Evolutionary conservation across 441 rosid genomes (phyloP).

Genomic region (Croton laevigatus): DNA sequence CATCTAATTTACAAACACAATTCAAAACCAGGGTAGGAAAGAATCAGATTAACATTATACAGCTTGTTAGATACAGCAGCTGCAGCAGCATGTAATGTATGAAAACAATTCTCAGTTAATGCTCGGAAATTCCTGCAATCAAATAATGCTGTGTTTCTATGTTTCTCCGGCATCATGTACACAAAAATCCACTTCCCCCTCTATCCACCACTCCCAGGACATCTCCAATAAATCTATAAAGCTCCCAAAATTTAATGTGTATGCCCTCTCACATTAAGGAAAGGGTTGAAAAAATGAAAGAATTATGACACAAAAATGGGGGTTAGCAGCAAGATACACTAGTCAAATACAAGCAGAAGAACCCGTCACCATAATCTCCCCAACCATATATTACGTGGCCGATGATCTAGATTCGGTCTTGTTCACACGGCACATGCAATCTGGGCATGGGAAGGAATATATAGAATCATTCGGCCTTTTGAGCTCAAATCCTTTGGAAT

Average conservation of each 20-base stretch:
- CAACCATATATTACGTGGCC: constrained; percentile 38
- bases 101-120: constrained; percentile 36
- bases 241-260: constrained; percentile 38
- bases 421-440: constrained; percentile 91
- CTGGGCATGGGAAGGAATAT: constrained; percentile 94
- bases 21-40: constrained; percentile 34
- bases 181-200: constrained; percentile 34
- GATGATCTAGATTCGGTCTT: constrained; percentile 56
- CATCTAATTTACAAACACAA: constrained; percentile 39
- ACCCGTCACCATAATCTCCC: constrained; percentile 20
- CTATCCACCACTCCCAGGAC: constrained; percentile 32
- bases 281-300: constrained; percentile 51
- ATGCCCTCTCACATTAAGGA: constrained; percentile 33
- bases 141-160: constrained; percentile 15
- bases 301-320: constrained; percentile 41
- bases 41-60: constrained; percentile 36
- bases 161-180: constrained; percentile 33
- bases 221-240: constrained; percentile 38
- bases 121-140: constrained; percentile 23
- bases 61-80: constrained; percentile 55
- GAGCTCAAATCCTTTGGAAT: constrained; percentile 90
- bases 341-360: constrained; percentile 25
- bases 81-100: constrained; percentile 27
- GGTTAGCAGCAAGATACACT: constrained; percentile 36
- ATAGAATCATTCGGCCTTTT: constrained; percentile 86